phyloP scores from a whole-genome alignment of 2,329 filamentous ascomycete species.

The Helminthosporium solani region DNA sequence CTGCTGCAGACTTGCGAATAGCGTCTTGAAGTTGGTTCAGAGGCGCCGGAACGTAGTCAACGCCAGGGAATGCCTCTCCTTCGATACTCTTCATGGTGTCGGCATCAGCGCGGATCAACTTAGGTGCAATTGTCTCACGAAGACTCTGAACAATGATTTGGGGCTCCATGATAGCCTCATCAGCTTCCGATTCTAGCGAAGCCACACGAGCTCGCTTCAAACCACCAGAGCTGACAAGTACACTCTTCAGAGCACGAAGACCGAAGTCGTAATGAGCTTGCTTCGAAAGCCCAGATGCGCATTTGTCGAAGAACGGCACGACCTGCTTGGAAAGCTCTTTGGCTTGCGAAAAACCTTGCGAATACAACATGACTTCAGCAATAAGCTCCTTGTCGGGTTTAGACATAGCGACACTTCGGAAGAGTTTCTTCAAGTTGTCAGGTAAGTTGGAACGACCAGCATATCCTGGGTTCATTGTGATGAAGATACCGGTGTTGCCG shows the following conservation, averaged over 20 bases:
- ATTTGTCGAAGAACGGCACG: conserved; percentile 97
- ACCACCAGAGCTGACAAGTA: conserved; percentile 94
- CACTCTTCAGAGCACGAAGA: conserved; percentile 95
- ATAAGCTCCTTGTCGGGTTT: conserved; percentile 99
- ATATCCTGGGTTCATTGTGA: conserved; percentile 99
- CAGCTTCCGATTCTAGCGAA: conserved; percentile 56
- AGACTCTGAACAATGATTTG: conserved; percentile 99
- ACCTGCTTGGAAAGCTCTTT: conserved; percentile 93
- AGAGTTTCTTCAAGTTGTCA: conserved; percentile 99
- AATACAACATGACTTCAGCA: conserved; percentile 99
- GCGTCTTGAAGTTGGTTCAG: conserved; percentile 76
- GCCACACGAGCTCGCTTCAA: conserved; percentile 83
- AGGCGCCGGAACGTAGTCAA: conserved; percentile 88
- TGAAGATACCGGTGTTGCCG: conserved; percentile 95
- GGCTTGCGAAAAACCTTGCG: conserved; percentile 96
- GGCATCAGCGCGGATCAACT: conserved; percentile 90
- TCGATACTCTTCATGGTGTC: conserved; percentile 86
- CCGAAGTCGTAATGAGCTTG: conserved; percentile 99
- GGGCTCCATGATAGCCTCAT: conserved; percentile 78
- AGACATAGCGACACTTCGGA: conserved; percentile 99
- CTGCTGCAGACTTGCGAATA: conserved; percentile 77
- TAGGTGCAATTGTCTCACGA: conserved; percentile 96
- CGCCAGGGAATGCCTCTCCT: conserved; percentile 81
- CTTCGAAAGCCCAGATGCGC: conserved; percentile 77
- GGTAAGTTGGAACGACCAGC: conserved; percentile 96